These are phyloP conservation scores for Tillandsia fasciculata DNA, from an alignment of 176 grass and related monocot genomes.

Conservation along the genomic window DNA sequence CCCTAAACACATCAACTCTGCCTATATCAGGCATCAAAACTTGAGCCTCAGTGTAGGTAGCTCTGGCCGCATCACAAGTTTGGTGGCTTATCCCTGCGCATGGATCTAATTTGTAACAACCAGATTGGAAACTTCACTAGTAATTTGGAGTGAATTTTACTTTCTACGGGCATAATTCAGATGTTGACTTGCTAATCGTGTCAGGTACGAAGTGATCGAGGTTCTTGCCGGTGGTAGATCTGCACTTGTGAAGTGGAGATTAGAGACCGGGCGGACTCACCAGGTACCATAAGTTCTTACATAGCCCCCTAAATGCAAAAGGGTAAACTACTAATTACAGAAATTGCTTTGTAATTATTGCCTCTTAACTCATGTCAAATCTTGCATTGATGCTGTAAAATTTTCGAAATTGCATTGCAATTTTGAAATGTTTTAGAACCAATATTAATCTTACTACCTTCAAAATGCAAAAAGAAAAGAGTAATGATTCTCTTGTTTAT, in stretches of 20 bases:
- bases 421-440: background rate
- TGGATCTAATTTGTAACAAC: background rate
- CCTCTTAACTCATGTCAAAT: background rate
- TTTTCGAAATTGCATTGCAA: background rate
- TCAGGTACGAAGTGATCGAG: slow-evolving; percentile 83
- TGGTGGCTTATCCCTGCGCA: background rate
- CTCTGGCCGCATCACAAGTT: too few species aligned
- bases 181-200: background rate
- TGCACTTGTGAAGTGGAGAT: slow-evolving; percentile 78
- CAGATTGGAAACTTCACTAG: background rate
- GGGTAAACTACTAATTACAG: too few species aligned
- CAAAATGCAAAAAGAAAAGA: background rate
- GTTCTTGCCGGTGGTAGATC: slow-evolving; percentile 54
- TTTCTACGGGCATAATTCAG: background rate
- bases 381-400: background rate
- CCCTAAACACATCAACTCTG: background rate
- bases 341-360: too few species aligned
- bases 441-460: background rate
- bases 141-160: background rate
- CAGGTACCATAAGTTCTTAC: slow-evolving; percentile 34
- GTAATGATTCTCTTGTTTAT: background rate
- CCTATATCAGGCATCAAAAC: background rate
- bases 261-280: slow-evolving; percentile 88
- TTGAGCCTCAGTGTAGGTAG: background rate
- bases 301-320: background rate